phyloP scores from a whole-genome alignment of 108 stramenopile species.

The Chaetoceros muelleri region DNA sequence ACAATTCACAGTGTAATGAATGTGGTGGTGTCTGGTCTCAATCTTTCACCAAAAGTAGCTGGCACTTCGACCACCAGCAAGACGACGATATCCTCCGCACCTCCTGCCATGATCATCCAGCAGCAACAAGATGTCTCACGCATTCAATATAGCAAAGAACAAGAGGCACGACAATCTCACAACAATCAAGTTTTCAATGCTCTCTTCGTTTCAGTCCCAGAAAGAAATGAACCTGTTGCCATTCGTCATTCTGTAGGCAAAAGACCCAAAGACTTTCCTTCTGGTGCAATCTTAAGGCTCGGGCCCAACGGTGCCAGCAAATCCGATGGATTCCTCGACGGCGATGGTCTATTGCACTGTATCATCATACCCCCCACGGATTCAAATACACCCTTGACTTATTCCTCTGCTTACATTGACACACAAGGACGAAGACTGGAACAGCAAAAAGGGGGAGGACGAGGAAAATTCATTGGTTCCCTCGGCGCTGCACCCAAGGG shows the following conservation, averaged over 20 bases:
- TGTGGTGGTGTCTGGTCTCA: too few relatives aligned
- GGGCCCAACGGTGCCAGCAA: conserved; percentile 24
- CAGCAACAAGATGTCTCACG: neutral
- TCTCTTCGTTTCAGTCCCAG: conserved; percentile 12
- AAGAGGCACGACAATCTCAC: conserved; percentile 4
- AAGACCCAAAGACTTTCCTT: conserved; percentile 17
- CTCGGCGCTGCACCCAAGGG: conserved; percentile 25
- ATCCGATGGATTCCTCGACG: conserved; percentile 27
- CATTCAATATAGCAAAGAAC: too few relatives aligned
- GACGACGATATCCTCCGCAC: neutral
- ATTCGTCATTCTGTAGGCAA: neutral
- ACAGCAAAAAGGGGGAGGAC: neutral
- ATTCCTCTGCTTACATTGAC: conserved; percentile 20
- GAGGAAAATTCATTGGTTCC: conserved; percentile 16
- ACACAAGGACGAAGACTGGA: conserved; percentile 16
- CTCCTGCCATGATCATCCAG: neutral
- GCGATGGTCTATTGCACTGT: conserved; percentile 37
- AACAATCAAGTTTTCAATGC: conserved; percentile 15
- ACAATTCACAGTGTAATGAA: too few relatives aligned
- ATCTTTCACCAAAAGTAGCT: too few relatives aligned
- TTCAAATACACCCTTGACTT: neutral
- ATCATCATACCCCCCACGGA: conserved; percentile 16
- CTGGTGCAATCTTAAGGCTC: conserved; percentile 16
- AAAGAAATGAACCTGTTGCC: conserved; percentile 6
- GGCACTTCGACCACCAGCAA: neutral